Evolutionary conservation across 208 protist species (phyloP), one percentile per base, ranked within the genome.

Genomic region (Leishmania aethiopica): DNA sequence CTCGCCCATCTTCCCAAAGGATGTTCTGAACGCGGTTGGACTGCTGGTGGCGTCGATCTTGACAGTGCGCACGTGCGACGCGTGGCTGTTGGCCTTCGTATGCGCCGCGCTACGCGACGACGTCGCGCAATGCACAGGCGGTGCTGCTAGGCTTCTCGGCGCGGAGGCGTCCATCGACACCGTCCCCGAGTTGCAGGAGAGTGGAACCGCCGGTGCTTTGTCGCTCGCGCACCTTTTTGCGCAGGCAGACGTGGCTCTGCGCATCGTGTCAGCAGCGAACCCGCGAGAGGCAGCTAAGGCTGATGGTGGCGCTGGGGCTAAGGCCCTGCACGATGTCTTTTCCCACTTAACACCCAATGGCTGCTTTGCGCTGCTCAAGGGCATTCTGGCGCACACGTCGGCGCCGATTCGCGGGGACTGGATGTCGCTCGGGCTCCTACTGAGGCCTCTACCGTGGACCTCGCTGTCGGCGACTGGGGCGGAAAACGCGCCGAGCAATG

Each of bases 21-120:
- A 98, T 80, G 90, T 98, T 60, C 87, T 98, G 45, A 97, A 98
- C 79, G 95, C 93, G 28, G 87, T 92, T 25, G 95, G 93, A 1
- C 75, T 98, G 19, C 86, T 98, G 17, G 86, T 96, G 22, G 91
- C 93, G 3, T 96, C 94, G 22, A 72, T 94, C 5, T 71, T 96
- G 45, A 97, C 95, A 1, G 84, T 96, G 35, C 82, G 89, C 73
- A 86, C 82, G 42, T 95, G 91, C 74, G 78, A 90, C 70, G 67
- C 78, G 28, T 80, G 66, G 57, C 76, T 96, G 69, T 77, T 96
- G 37, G 75, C 90, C 49, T 81, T 86, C 2, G 86, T 93, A 35
- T 94, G 93, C 74, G 79, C 75, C 7, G 76, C 71, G 6, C 66
- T 91, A 60, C 92, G 86, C 69, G 51, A 86, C 57, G 51, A 49